phyloP scores from a whole-genome alignment of 169 alveolate species.

The Cryptosporidium baileyi region DNA sequence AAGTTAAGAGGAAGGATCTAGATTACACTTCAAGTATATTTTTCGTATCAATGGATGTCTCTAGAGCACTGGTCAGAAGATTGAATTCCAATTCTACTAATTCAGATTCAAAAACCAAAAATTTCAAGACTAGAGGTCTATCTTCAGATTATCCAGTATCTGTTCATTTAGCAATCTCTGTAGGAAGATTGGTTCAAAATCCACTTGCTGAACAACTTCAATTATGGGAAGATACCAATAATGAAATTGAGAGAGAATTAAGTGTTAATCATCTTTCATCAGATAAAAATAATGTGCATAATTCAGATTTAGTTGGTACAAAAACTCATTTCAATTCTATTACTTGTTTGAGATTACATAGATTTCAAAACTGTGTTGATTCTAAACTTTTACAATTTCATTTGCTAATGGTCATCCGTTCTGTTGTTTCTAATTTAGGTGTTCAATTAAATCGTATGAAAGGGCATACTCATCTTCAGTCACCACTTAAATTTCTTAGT shows the following conservation, averaged over 20 bases:
- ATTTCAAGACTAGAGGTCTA: constrained; percentile 29
- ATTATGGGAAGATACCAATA: constrained; percentile 78
- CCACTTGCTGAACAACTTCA: constrained; percentile 83
- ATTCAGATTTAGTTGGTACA: background rate
- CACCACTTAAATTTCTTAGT: constrained; percentile 77
- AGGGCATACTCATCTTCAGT: constrained; percentile 77
- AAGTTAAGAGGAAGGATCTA: constrained; percentile 15
- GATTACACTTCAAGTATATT: constrained; percentile 3
- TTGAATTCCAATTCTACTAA: background rate
- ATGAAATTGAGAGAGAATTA: constrained; percentile 55
- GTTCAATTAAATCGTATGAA: constrained; percentile 77
- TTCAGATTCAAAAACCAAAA: constrained; percentile 73
- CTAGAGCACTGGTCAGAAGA: constrained; percentile 39
- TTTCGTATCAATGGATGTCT: constrained; percentile 58
- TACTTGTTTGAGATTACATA: constrained; percentile 57
- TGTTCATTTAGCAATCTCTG: constrained; percentile 78
- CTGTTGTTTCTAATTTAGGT: constrained; percentile 78
- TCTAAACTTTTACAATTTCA: constrained; percentile 19
- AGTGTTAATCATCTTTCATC: background rate
- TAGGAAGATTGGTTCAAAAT: constrained; percentile 81
- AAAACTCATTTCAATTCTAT: constrained; percentile 23
- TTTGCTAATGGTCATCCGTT: constrained; percentile 73
- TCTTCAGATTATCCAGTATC: constrained; percentile 56
- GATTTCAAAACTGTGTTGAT: constrained; percentile 36
- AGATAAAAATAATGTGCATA: background rate